phyloP scores from a whole-genome alignment of 129 eudicot species.

The Smallanthus sonchifolius region DNA sequence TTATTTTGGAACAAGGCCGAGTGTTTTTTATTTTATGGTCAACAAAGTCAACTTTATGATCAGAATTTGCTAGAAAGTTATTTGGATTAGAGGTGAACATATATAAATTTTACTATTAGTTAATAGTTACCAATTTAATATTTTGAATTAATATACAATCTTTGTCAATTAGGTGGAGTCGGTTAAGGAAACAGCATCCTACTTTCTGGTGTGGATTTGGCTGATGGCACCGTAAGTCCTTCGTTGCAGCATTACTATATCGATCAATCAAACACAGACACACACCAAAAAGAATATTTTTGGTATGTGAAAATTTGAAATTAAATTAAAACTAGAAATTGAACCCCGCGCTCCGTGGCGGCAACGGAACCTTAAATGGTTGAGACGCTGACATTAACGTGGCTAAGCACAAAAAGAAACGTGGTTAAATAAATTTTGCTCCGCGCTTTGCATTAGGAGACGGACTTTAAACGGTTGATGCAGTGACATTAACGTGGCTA shows the following conservation, averaged over 20 bases:
- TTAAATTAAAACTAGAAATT: not conserved
- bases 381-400: too few relatives aligned
- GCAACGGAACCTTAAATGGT: too few relatives aligned
- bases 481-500: too few relatives aligned
- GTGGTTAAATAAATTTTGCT: too few relatives aligned
- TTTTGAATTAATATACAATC: not conserved
- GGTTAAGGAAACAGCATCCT: slow-evolving; percentile 55
- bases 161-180: slow-evolving; percentile 61
- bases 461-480: too few relatives aligned
- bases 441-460: too few relatives aligned
- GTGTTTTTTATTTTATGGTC: not conserved
- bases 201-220: slow-evolving; percentile 95
- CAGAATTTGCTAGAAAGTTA: not conserved
- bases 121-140: not conserved
- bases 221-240: slow-evolving; percentile 84
- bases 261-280: not conserved
- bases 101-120: not conserved
- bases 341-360: too few relatives aligned
- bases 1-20: not conserved
- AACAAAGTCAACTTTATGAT: not conserved
- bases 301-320: not conserved
- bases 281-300: not conserved
- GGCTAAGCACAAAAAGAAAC: too few relatives aligned
- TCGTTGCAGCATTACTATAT: not conserved
- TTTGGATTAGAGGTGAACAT: not conserved